Base-by-base conservation (phyloP, 495 filamentous ascomycete genomes). In the Penicillium canariense region DNA sequence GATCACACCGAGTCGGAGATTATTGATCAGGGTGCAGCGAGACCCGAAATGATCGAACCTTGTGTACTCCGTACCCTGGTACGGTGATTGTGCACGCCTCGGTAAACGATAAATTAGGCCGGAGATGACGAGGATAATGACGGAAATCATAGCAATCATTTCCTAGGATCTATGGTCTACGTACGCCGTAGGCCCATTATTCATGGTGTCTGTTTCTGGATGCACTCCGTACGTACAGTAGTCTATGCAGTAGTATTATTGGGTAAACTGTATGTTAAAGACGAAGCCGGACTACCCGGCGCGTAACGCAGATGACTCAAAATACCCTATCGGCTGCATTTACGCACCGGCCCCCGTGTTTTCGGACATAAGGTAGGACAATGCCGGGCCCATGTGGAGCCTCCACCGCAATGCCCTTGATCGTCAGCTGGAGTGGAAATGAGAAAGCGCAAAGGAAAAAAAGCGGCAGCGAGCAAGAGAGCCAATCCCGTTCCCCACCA, bases 1-100 rank as follows among this genome's bases (percentile, higher is more conserved):
- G 48, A 55, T 52, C 50, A 39, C 6, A 28, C 32, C 40, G 17
- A 53, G 52, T 55, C 62, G 52, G 62, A 62, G 47, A 54, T 65
- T 59, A 58, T 50, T 61, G 39, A 56, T 43, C 44, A 46, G 27
- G 36, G 48, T 26, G 25, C 15, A 17, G 32, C 11, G 28, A 27
- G 14, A 34, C 8, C 2, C 36, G 20, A 43, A 42, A 28, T 17
- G n/a, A 44, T 55, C 27, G 22, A 44, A 46, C 17, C 17, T 44
- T 28, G 52, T 46, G 34, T 25, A 42, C 38, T 31, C 22, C 44
- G 34, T 25, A 42, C 38, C 39, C 22, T 47, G 14, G n/a, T 50
- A 44, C 23, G 22, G 3, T 9, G 11, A 39, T 9, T 12, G 22
- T 20, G 10, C 3, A 11, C 35, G 17, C 14, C 17, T n/a, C n/a